Base-by-base conservation (phyloP, 345 rosid genomes). In the Sonneratia alba region DNA sequence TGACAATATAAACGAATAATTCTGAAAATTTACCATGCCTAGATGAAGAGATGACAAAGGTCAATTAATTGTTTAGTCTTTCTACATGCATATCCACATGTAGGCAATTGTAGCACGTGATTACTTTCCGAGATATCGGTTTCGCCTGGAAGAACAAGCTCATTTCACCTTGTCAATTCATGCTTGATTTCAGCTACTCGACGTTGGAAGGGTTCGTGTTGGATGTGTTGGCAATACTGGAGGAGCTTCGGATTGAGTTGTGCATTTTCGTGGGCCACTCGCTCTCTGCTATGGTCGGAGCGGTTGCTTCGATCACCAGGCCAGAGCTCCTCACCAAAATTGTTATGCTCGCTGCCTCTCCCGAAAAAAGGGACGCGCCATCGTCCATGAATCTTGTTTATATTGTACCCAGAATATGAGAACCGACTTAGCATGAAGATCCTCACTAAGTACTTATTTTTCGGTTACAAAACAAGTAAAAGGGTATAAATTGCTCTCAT, bases 231-330 rank as follows among this genome's bases (percentile, higher is more conserved):
- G 88, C 91, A 1, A 91, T 94, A 47, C 61, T 91, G 8, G 96
- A 89, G 70, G 97, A 88, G 69, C 79, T 87, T 38, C 75, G 70
- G 24, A 75, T 89, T 2, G 72, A 81, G 3, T 85, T 88, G 0
- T 91, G 97, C 77, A 76, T 91, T 70, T 77, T 79, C 32, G 91
- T 91, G 18, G 96, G 92, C 19, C 98, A 91, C 72, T 94, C 96
- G 40, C 80, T 89, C 67, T 89, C 97, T 0, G 87, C 80, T 66
- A 91, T 94, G 96, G 61, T 94, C 49, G 91, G 89, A 0, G 77
- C 80, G 69, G 42, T 91, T 61, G 98, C 97, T 71, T 88, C 98
- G 77, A 83, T 91, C 75, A 78, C 82, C 27, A 88, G 95, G 59
- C 98, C 97, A 5, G 89, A 87, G 69, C 86, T 89, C 74, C 91